These are phyloP conservation scores for Imleria badia DNA, from an alignment of 768 basidiomycete genomes.

Conservation along the genomic window DNA sequence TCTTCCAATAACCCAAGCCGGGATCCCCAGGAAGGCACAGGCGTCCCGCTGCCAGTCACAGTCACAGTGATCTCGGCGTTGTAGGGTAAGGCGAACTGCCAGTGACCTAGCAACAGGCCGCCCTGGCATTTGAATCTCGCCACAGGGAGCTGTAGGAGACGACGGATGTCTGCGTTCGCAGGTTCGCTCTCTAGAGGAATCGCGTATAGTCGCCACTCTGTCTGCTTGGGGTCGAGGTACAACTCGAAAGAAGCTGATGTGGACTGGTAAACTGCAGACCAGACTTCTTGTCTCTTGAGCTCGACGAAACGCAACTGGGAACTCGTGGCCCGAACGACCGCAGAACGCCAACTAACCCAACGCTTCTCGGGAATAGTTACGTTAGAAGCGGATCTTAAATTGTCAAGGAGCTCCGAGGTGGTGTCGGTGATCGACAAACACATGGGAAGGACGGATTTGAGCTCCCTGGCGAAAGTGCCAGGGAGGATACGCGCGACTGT, in stretches of 20 bases:
- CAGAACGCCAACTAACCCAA: slow-evolving; percentile 70
- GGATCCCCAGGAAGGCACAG: slow-evolving; percentile 83
- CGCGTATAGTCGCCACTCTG: slow-evolving; percentile 87
- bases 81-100: slow-evolving; percentile 79
- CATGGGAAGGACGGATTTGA: slow-evolving; percentile 88
- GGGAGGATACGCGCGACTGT: slow-evolving; percentile 66
- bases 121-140: slow-evolving; percentile 63
- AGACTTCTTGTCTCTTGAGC: slow-evolving; percentile 84
- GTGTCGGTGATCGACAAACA: slow-evolving; percentile 60
- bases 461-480: slow-evolving; percentile 65
- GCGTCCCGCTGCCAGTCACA: slow-evolving; percentile 57
- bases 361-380: slow-evolving; percentile 49
- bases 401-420: slow-evolving; percentile 50
- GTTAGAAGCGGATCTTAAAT: slow-evolving; percentile 41
- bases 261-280: slow-evolving; percentile 80
- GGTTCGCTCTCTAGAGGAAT: slow-evolving; percentile 65
- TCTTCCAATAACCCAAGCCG: slow-evolving; percentile 70
- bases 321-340: slow-evolving; percentile 57
- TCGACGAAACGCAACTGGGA: slow-evolving; percentile 80
- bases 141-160: slow-evolving; percentile 70
- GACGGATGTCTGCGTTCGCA: slow-evolving; percentile 78
- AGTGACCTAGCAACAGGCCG: slow-evolving; percentile 64
- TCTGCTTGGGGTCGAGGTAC: slow-evolving; percentile 68
- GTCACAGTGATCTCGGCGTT: slow-evolving; percentile 54
- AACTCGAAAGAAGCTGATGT: slow-evolving; percentile 71